phyloP scores from a whole-genome alignment of 2,329 filamentous ascomycete genomes.

The Scedosporium minutisporum region DNA sequence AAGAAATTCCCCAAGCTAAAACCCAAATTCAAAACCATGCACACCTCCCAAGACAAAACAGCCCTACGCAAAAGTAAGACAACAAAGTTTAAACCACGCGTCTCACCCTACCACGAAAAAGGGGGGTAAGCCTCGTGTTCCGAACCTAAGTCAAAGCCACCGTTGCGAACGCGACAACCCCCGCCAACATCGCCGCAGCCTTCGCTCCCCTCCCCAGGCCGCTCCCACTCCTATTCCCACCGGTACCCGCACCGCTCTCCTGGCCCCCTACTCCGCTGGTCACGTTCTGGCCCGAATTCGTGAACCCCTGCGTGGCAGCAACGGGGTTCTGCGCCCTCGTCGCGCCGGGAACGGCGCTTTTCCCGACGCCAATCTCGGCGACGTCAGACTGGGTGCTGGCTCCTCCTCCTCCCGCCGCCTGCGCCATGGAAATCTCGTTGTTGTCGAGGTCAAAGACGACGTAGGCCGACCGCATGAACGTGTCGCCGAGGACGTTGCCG shows the following conservation, averaged over 20 bases:
- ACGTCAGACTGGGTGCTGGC: constrained; percentile 32
- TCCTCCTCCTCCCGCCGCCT: constrained; percentile 33
- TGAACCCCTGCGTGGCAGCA: constrained; percentile 36
- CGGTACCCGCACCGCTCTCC: not conserved
- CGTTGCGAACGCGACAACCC: not conserved
- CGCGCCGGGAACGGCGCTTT: constrained; percentile 42
- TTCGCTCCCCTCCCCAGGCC: not conserved
- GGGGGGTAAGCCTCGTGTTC: not conserved
- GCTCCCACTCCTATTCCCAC: too few species aligned
- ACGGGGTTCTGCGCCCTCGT: constrained; percentile 38
- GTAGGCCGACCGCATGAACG: constrained; percentile 66
- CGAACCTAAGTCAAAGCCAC: not conserved
- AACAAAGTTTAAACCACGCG: not conserved
- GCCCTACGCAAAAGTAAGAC: not conserved
- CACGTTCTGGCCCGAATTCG: not conserved
- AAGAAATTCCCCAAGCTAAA: not conserved
- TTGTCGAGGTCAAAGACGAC: constrained; percentile 66
- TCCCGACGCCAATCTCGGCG: constrained; percentile 43
- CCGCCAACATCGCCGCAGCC: not conserved
- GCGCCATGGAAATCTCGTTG: constrained; percentile 61
- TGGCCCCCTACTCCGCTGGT: constrained; percentile 4
- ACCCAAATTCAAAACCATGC: not conserved
- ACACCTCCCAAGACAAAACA: not conserved
- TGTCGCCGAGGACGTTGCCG: constrained; percentile 60
- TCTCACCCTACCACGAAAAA: not conserved